Evolutionary conservation across 345 rosid genomes (phyloP).

Genomic region (Gossypium thurberi): DNA sequence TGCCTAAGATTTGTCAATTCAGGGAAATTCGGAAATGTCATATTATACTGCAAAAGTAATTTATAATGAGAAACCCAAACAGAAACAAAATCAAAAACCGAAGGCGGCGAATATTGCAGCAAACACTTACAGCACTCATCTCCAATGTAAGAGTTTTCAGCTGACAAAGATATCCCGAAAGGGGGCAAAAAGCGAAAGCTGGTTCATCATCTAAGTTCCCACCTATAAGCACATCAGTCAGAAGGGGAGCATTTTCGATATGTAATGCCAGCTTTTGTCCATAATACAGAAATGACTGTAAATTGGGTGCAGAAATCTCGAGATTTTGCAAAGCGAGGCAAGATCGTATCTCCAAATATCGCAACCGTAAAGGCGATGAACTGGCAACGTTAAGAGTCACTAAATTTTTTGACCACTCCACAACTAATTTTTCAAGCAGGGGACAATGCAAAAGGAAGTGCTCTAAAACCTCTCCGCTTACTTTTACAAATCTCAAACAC

Average conservation of each 20-base stretch:
- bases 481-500: slow-evolving; percentile 5
- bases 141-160: slow-evolving; percentile 1
- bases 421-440: slow-evolving; percentile 9
- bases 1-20: slow-evolving; percentile 1
- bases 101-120: background rate
- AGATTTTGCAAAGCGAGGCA: slow-evolving; percentile 1
- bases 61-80: background rate
- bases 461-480: slow-evolving; percentile 1
- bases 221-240: slow-evolving; percentile 1
- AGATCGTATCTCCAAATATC: slow-evolving; percentile 3
- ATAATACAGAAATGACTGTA: slow-evolving; percentile 1
- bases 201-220: slow-evolving; percentile 11
- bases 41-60: slow-evolving; percentile 5
- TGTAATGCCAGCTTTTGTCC: background rate
- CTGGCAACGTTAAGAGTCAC: background rate
- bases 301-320: slow-evolving; percentile 3
- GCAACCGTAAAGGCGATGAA: background rate
- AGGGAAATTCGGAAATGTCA: background rate
- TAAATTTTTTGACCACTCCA: slow-evolving; percentile 7
- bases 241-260: slow-evolving; percentile 7
- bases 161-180: slow-evolving; percentile 4
- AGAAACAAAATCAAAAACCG: background rate
- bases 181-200: background rate
- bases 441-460: slow-evolving; percentile 6
- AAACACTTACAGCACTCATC: slow-evolving; percentile 8